Evolutionary conservation across 2,329 filamentous ascomycete species (phyloP), one percentile per base, ranked within the genome.

Genomic region (Arthrobotrys sphaeroides): DNA sequence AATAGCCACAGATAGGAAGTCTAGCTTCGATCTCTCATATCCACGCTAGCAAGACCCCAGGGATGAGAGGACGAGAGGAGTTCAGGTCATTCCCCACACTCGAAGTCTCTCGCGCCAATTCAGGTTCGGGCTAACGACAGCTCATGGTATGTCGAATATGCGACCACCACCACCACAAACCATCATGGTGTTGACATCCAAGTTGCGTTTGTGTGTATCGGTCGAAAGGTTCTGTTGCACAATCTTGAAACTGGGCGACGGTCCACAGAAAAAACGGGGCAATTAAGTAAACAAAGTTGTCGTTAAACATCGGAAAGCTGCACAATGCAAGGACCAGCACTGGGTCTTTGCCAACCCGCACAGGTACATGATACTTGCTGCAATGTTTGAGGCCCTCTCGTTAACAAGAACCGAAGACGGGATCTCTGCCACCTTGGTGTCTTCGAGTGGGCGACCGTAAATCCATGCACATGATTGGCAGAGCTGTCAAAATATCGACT

Each of bases 1-100:
- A 75, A 75, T 75, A 68, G 72, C 72, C 72, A 69, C 42, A 60
- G 72, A 69, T 68, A 64, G 70, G 64, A 68, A 74, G 70, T 68
- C 55, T 74, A 74, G 70, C 64, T 74, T 69, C 57, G 64, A 69
- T 75, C 72, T 75, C 72, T 69, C 64, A 43, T 45, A 33, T 53
- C 64, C 65, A 60, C 57, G 55, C 72, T 60, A 65, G 49, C 65
- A 57, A 26, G 69, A 43, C 59, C 38, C 31, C 57, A 64, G 61
- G 70, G 64, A 55, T 33, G 22, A 55, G 31, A 57, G 51, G 28
- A 33, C 62, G 47, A 75, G 72, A 75, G 64, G 64, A 55, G 55
- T 64, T 51, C 57, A 45, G 42, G 51, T 22, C 38, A 26, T 28
- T 61, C 69, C 64, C 57, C 47, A 64, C 64, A 59, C 31, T 43